Base-by-base conservation (phyloP, 257 asterid genomes). In the Marsdenia floribunda region DNA sequence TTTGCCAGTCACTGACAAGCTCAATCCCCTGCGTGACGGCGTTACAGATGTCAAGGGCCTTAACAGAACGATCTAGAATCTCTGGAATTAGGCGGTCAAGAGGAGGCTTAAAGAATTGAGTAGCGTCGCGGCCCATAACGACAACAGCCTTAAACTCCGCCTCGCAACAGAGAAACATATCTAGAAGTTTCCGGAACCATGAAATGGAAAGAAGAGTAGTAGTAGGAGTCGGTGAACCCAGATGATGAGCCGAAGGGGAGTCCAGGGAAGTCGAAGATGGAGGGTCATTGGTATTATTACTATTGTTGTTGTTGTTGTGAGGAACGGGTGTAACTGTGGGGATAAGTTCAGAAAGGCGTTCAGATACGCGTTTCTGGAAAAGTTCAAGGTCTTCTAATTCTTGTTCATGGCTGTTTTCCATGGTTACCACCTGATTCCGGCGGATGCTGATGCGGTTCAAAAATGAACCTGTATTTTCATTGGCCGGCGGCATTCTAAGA, bases 381-480 rank as follows among this genome's bases (percentile, higher is more conserved):
- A 84, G 81, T 5, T 94, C 97, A 75, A 91, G 87, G 78, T 89
- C 96, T 49, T 90, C 93, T 33, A 82, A 82, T 3, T 93, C 96
- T 49, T 79, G 93, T 7, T 88, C 96, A 52, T 89, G 91, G 77
- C 71, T 70, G 81, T 54, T 78, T 6, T 91, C 97, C 80, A 86
- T 71, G 75, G 86, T 50, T 3, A 73, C 70, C 78, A 91, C 81
- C 78, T 90, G 96, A 79, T 85, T 91, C 52, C 98, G 93, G 53
- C 98, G 97, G 81, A 94, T 91, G 90, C 98, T 94, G 4, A 94
- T 91, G 73, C 96, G 96, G 87, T 92, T 90, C 73, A 91, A 88
- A 85, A 91, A 91, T 8, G 96, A 91, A 33, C 86, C 81, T 81
- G 86, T 96, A 24, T 78, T 90, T 40, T 90, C 89, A 5, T 83